These are phyloP conservation scores for Solanum etuberosum DNA, from an alignment of 257 asterid genomes.

Conservation along the genomic window DNA sequence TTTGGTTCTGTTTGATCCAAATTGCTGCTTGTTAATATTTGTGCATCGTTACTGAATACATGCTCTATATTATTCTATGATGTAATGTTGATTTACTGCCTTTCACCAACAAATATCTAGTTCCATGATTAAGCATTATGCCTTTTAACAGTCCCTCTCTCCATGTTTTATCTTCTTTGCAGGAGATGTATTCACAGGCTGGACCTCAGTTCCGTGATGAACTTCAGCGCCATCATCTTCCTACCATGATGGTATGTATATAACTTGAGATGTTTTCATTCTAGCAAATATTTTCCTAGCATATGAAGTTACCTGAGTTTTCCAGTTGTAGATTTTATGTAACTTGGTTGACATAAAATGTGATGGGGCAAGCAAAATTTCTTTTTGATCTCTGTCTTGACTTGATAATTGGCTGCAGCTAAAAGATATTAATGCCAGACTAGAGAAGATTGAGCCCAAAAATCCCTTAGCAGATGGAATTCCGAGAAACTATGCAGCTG, in stretches of 20 bases:
- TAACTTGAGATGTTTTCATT: not conserved
- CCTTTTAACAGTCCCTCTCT: not conserved
- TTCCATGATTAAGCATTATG: not conserved
- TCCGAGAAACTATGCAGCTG: constrained; percentile 39
- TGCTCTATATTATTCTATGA: not conserved
- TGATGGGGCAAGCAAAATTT: not conserved
- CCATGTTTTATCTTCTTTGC: constrained; percentile 2
- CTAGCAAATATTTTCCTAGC: not conserved
- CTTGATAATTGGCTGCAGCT: constrained; percentile 43
- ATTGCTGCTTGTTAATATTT: not conserved
- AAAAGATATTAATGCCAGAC: constrained; percentile 80
- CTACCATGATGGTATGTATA: constrained; percentile 56
- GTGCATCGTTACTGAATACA: not conserved
- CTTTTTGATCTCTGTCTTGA: constrained; percentile 4
- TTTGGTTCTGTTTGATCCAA: not conserved
- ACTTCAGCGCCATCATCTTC: constrained; percentile 77
- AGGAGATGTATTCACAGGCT: constrained; percentile 92
- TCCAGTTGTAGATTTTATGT: not conserved
- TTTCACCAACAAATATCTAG: not conserved
- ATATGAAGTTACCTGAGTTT: not conserved
- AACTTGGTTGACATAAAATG: not conserved
- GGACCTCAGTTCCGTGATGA: constrained; percentile 95
- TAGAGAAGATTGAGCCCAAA: constrained; percentile 90
- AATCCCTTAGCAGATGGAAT: constrained; percentile 56
- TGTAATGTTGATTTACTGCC: not conserved